phyloP scores from a whole-genome alignment of 2,329 filamentous ascomycete genomes.

The Dactylellina cionopaga region DNA sequence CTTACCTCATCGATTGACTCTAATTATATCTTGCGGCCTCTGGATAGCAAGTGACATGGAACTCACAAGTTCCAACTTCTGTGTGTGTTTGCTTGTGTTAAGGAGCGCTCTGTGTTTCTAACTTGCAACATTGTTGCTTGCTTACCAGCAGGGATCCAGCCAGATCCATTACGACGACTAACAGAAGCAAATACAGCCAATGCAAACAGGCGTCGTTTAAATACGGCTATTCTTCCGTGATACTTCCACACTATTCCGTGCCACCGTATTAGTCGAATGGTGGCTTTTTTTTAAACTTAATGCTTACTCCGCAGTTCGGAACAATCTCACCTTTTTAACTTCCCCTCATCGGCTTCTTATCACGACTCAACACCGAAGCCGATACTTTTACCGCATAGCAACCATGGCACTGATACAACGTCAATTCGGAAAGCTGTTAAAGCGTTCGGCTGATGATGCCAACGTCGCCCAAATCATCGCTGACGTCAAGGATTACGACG shows the following conservation, averaged over 20 bases:
- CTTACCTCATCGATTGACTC: too few relatives aligned
- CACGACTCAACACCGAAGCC: background rate
- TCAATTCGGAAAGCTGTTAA: conserved; percentile 44
- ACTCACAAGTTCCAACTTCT: too few relatives aligned
- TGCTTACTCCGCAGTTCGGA: conserved; percentile 35
- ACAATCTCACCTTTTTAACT: conserved; percentile 6
- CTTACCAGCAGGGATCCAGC: too few relatives aligned
- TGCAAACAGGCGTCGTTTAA: conserved; percentile 29
- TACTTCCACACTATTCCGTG: background rate
- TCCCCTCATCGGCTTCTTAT: background rate
- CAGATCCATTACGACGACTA: background rate
- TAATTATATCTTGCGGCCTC: too few relatives aligned
- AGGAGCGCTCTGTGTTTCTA: too few relatives aligned
- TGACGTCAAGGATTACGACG: conserved; percentile 51
- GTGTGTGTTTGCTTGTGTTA: too few relatives aligned
- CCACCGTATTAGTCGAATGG: conserved; percentile 16
- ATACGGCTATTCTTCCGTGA: conserved; percentile 40
- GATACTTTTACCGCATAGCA: background rate
- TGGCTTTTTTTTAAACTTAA: conserved; percentile 25
- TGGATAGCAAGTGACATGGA: too few relatives aligned
- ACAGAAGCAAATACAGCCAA: background rate
- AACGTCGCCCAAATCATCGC: conserved; percentile 43
- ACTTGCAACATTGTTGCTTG: too few relatives aligned
- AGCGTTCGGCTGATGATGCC: conserved; percentile 47
- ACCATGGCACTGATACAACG: conserved; percentile 42